Conservation (phyloP, 345 rosid genomes). For the Schrenkiella parvula region DNA sequence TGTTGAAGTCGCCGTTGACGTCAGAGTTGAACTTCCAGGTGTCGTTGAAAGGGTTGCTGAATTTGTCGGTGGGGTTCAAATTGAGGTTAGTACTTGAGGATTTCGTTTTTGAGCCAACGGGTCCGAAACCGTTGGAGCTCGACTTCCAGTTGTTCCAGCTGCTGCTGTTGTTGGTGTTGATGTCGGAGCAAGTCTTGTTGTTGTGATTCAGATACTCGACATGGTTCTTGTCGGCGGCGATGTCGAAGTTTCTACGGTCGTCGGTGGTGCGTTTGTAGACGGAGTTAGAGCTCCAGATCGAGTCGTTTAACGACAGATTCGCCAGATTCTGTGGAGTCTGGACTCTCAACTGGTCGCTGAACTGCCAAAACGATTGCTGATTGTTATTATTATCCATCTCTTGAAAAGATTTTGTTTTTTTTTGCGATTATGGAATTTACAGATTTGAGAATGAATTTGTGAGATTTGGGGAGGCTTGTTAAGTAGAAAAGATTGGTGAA, state of each 20-base stretch:
- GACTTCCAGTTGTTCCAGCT: conserved; percentile 27
- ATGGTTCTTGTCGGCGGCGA: conserved; percentile 35
- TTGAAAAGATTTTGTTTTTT: background rate
- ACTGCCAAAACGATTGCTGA: conserved; percentile 90
- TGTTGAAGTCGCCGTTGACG: conserved; percentile 66
- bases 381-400: conserved; percentile 74
- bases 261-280: conserved; percentile 54
- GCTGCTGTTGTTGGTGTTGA: background rate
- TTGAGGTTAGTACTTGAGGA: background rate
- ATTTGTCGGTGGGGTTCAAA: background rate
- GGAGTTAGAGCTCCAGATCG: conserved; percentile 77
- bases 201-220: conserved; percentile 14
- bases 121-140: conserved; percentile 21
- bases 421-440: background rate
- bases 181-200: conserved; percentile 28
- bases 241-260: conserved; percentile 71
- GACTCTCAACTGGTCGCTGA: conserved; percentile 88
- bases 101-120: conserved; percentile 28
- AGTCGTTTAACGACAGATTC: conserved; percentile 77
- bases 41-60: conserved; percentile 36
- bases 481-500: background rate
- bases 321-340: conserved; percentile 55
- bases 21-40: conserved; percentile 46
- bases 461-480: background rate
- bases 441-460: background rate